Base-by-base conservation (phyloP, 1,139 yeast species). In the Candida frijolesensis region DNA sequence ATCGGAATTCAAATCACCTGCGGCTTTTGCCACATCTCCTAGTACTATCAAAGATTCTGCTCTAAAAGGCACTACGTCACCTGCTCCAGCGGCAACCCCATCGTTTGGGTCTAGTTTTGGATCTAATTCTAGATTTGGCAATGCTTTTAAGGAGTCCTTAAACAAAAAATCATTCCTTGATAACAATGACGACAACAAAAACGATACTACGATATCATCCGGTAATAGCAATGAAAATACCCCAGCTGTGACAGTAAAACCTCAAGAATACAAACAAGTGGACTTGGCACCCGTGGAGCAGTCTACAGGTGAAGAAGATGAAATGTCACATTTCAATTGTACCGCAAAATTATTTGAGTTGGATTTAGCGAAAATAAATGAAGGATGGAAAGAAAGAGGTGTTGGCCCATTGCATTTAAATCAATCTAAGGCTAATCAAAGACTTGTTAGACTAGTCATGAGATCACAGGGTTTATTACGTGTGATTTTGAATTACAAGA, bases 331-430 rank as follows among this genome's bases (percentile, higher is more conserved):
- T 9, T 89, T 82, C 65, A 82, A 82, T 40, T 79, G 87, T 43
- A 84, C 87, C 41, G 91, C 96, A 12, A 90, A 92, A 64, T 72
- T 94, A 16, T 95, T 91, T 64, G 89, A 85, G 47, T 72, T 90
- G 57, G 84, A 87, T 57, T 71, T 92, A 39, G 71, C 85, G 1
- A 78, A 82, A 40, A 78, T 87, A 1, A 67, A 78, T 11, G 82
- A 78, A 27, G 97, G 97, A 1, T 95, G 99, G 99, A 94, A 89
- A 65, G 99, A 95, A 67, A 82, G 96, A 60, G 99, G 99, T 15
- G 78, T 87, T 39, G 99, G 99, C 1, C 80, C 84, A 4, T 71
- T 95, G 15, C 96, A 89, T 66, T 80, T 95, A 38, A 94, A 94
- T 66, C 80, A 80, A 54, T 69, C 76, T n/a, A 61, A 65, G 22